Conservation (phyloP, 129 eudicot genomes). For the Deinandra increscens region DNA sequence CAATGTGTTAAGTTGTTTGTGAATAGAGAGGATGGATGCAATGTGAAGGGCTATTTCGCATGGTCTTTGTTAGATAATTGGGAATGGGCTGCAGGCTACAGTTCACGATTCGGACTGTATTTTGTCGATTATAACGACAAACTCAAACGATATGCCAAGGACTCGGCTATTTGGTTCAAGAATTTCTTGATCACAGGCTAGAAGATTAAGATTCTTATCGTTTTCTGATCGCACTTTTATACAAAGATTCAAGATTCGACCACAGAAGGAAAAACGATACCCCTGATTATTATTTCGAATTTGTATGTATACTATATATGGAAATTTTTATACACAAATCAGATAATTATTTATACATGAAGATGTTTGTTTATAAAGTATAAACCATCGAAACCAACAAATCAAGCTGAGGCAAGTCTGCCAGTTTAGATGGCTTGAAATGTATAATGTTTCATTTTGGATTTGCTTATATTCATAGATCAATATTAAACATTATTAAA, state of each 20-base stretch:
- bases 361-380: too few relatives aligned
- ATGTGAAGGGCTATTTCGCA: slow-evolving; percentile 85
- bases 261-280: background rate
- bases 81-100: slow-evolving; percentile 99
- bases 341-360: background rate
- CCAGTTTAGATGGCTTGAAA: too few relatives aligned
- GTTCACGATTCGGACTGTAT: slow-evolving; percentile 82
- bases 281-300: background rate
- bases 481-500: too few relatives aligned
- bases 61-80: slow-evolving; percentile 95
- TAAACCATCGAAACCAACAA: too few relatives aligned
- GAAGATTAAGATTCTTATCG: background rate
- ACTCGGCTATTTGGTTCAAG: slow-evolving; percentile 84
- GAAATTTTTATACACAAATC: background rate
- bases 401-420: too few relatives aligned
- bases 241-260: background rate
- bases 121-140: slow-evolving; percentile 77
- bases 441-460: too few relatives aligned
- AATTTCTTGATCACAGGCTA: slow-evolving; percentile 58
- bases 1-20: slow-evolving; percentile 4
- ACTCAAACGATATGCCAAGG: slow-evolving; percentile 79
- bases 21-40: slow-evolving; percentile 90
- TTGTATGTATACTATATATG: slow-evolving; percentile 5
- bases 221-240: background rate
- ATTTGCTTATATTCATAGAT: too few relatives aligned